Conservation (phyloP, 2,329 filamentous ascomycete genomes). For the Penicillium sp. region DNA sequence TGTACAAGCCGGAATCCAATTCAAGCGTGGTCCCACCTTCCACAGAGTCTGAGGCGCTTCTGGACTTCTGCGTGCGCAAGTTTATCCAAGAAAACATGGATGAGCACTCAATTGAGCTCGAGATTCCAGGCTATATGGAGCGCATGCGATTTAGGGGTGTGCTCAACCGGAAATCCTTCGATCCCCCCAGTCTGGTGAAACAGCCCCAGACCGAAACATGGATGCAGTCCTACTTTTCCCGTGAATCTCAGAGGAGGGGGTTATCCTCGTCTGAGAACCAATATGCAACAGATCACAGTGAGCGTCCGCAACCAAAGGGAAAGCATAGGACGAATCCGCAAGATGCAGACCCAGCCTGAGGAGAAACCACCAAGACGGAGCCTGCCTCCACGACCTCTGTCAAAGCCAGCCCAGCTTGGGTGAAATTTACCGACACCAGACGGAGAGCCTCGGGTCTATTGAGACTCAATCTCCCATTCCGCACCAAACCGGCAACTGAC, state of each 20-base stretch:
- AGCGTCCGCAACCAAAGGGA: neutral
- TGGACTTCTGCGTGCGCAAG: conserved; percentile 40
- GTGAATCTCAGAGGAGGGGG: neutral
- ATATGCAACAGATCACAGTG: neutral
- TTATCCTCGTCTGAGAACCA: no score
- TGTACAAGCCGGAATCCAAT: neutral
- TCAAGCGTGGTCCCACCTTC: conserved; percentile 21
- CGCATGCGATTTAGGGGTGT: conserved; percentile 24
- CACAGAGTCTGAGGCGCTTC: conserved; percentile 23
- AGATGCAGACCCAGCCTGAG: neutral
- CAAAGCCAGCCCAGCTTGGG: neutral
- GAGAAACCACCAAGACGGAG: neutral
- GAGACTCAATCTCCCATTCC: neutral
- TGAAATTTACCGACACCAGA: no score
- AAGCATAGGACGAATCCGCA: neutral
- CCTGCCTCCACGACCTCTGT: no score
- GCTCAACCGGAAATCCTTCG: conserved; percentile 6
- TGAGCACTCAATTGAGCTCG: conserved; percentile 37
- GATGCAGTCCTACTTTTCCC: conserved; percentile 7
- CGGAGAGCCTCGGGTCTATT: no score
- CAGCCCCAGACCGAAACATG: conserved; percentile 17
- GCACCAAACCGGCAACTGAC: neutral
- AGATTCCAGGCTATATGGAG: conserved; percentile 36
- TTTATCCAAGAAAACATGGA: conserved; percentile 35
- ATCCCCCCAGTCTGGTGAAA: conserved; percentile 7